Base-by-base conservation (phyloP, 2,329 filamentous ascomycete species). In the Hysterium pulicare region DNA sequence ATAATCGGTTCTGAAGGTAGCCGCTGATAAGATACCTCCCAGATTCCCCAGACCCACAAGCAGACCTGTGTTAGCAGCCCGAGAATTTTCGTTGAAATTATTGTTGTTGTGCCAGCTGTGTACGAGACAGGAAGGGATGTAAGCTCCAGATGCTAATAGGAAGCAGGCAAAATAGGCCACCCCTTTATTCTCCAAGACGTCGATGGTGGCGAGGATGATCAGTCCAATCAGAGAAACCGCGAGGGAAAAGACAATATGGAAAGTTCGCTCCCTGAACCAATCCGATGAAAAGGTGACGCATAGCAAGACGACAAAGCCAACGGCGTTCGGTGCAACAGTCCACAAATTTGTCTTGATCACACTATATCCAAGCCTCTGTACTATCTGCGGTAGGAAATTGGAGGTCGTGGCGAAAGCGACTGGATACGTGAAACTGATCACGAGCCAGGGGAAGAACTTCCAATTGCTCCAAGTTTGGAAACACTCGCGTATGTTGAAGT, bases 31-130 rank as follows among this genome's bases (percentile, higher is more conserved):
- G 11, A 77, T 70, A 0, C 74, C 74, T 0, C 67, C 72, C 3
- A 77, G 45, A 44, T 78, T 78, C 0, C 72, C 73, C 6, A 77
- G 52, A 0, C 71, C 74, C 5, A 74, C 72, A 1, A 73, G 59
- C 11, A 76, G 55, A 0, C 70, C 74, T 1, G 72, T 76, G 8
- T 70, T 74, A 0, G 73, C 72, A 4, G 74, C 73, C 0, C 74
- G 67, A 0, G 63, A 66, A 33, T 70, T 76, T 57, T 79, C 74
- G 19, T 72, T 68, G 6, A 75, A 57, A 32, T 74, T 76, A 51
- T 78, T 77, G 47, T 76, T 77, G 42, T 77, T 77, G 45, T 76
- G 66, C 74, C 75, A 75, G 1, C 66, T 66, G 45, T 76, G 68
- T 4, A 76, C 67, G n/a, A 77, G 57, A 40, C 68, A 70, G 3